Evolutionary conservation across 2,329 filamentous ascomycete species (phyloP), one percentile per base, ranked within the genome.

Genomic region (Dactylonectria estremocensis): DNA sequence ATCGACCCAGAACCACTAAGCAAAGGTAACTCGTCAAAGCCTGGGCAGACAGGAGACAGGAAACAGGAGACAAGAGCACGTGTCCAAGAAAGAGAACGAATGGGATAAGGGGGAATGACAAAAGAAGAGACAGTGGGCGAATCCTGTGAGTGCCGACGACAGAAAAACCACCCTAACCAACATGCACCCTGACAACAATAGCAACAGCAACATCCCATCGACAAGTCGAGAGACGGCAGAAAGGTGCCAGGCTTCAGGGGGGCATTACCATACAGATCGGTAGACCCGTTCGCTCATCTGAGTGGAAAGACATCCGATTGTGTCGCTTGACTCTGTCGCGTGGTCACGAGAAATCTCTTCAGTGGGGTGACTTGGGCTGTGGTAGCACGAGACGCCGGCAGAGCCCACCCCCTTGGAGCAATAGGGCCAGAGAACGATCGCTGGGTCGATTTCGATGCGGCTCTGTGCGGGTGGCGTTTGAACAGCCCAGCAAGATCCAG

Each of bases 311-410:
- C 74, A 72, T 73, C 74, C 71, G 71, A 76, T 69, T 69, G 55
- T 60, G 68, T 74, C 66, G 63, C 67, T 75, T 73, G 74, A 73
- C 64, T 56, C 70, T 71, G 71, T 74, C 74, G 76, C 72, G 74
- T 76, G 74, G 72, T 74, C 67, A 70, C 70, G 72, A 65, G 68
- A 75, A 76, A 73, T 74, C 74, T 76, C 69, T 75, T 74, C 67
- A 57, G 74, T 76, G 74, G 74, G 74, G 74, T 76, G 74, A 76
- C 70, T 64, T 72, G 72, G 57, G 64, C 57, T 70, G 64, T 61
- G 56, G 65, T 55, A 72, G 74, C 74, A 75, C 72, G 72, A 76
- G 74, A 76, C 70, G 63, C 64, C 68, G 67, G 66, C 67, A 74
- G 65, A 66, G 69, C 71, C 74, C 67, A 70, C 58, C 46, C 66